Evolutionary conservation across 2,329 filamentous ascomycete genomes (phyloP).

Genomic region (Aspergillus luchuensis): DNA sequence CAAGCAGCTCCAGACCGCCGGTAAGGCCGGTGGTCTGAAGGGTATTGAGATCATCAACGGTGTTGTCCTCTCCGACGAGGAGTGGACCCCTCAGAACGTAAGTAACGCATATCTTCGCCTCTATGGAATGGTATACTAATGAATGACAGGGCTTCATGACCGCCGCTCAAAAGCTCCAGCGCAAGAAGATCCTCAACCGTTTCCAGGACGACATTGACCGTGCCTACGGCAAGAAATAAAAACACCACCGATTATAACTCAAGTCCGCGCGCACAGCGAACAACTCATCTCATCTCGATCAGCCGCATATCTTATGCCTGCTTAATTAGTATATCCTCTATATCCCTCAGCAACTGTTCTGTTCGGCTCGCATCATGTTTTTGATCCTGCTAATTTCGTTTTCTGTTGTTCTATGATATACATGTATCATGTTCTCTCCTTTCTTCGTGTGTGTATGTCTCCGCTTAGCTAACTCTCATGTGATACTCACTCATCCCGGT

Average conservation of each 20-base stretch:
- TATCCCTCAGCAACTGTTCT: background rate
- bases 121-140: slow-evolving; percentile 22
- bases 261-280: background rate
- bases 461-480: background rate
- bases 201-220: slow-evolving; percentile 64
- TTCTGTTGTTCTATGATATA: background rate
- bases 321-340: background rate
- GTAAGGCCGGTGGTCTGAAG: slow-evolving; percentile 38
- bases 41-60: slow-evolving; percentile 48
- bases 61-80: slow-evolving; percentile 49
- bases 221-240: slow-evolving; percentile 57
- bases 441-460: background rate
- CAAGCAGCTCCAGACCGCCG: slow-evolving; percentile 43
- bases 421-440: background rate
- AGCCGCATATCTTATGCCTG: background rate
- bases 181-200: slow-evolving; percentile 65
- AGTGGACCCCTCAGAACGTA: slow-evolving; percentile 48
- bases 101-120: slow-evolving; percentile 19
- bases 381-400: background rate
- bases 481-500: background rate
- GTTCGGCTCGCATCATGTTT: background rate
- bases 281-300: background rate
- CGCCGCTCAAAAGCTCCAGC: slow-evolving; percentile 72
- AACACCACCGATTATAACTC: slow-evolving; percentile 1
- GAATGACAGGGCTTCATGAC: slow-evolving; percentile 62